Conservation (phyloP, 163 green algal species). For the Smithsoniella earleae region DNA sequence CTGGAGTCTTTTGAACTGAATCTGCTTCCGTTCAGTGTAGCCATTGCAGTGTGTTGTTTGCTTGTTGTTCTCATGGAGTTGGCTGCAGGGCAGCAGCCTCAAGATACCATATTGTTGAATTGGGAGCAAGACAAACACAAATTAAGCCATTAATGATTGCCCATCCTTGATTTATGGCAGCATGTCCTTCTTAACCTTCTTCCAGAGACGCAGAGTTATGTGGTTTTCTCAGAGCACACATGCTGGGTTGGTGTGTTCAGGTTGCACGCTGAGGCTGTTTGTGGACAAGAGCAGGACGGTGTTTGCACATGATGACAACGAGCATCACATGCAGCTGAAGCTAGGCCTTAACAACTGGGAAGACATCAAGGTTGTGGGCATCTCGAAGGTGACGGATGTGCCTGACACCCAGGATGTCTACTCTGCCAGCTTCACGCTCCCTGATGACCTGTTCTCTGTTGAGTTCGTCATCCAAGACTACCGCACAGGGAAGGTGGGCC, state of each 20-base stretch:
- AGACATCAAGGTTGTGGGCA: slow-evolving; percentile 48
- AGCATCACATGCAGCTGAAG: slow-evolving; percentile 43
- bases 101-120: slow-evolving; percentile 20
- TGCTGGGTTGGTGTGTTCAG: not conserved
- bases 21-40: no score
- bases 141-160: not conserved
- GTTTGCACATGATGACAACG: slow-evolving; percentile 20
- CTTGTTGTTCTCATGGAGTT: not conserved
- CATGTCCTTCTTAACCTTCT: slow-evolving; percentile 27
- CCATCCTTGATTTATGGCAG: not conserved
- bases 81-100: slow-evolving; percentile 35
- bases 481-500: not conserved
- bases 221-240: not conserved
- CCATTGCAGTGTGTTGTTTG: not conserved
- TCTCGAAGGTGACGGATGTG: slow-evolving; percentile 38
- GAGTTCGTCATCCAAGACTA: slow-evolving; percentile 6
- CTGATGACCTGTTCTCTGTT: not conserved
- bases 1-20: no score
- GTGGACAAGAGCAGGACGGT: slow-evolving; percentile 28
- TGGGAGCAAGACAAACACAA: not conserved
- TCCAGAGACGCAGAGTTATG: slow-evolving; percentile 33
- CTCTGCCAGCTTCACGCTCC: not conserved
- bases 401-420: not conserved
- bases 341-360: slow-evolving; percentile 71
- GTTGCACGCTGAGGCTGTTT: slow-evolving; percentile 35